Evolutionary conservation across 306 rosid species (phyloP).

Genomic region (Gynostemma pentaphyllum): DNA sequence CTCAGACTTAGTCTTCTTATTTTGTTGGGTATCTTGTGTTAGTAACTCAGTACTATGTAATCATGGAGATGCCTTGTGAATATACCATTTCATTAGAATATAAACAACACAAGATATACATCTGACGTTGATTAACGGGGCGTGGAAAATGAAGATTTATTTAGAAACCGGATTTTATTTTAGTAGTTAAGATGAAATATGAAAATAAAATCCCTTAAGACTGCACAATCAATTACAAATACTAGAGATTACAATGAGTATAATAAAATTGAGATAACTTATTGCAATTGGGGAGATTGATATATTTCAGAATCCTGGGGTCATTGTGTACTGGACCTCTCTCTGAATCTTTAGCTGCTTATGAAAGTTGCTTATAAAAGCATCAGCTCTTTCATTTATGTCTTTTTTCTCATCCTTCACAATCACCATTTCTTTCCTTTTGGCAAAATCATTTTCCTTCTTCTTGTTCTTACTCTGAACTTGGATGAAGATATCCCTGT

Average conservation of each 20-base stretch:
- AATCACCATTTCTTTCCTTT: not conserved
- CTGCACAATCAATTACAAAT: too few species aligned
- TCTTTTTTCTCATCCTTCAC: conserved; percentile 20
- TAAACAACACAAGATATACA: not conserved
- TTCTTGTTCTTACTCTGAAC: conserved; percentile 13
- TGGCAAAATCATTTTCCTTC: conserved; percentile 10
- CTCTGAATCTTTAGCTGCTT: conserved; percentile 42
- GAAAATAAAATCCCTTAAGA: too few species aligned
- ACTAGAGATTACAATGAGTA: too few species aligned
- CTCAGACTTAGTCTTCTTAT: conserved; percentile 27
- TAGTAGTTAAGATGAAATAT: too few species aligned
- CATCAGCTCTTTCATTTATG: conserved; percentile 37
- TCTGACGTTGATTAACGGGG: not conserved
- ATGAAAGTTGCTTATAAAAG: conserved; percentile 49
- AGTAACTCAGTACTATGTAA: conserved; percentile 32
- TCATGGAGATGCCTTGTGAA: conserved; percentile 42
- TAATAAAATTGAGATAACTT: too few species aligned
- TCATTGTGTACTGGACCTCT: too few species aligned
- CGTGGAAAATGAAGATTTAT: too few species aligned
- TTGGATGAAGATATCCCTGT: conserved; percentile 13
- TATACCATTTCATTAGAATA: conserved; percentile 23
- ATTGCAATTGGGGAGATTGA: too few species aligned
- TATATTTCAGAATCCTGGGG: too few species aligned
- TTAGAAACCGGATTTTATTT: too few species aligned
- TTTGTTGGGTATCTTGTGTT: conserved; percentile 30